phyloP scores from a whole-genome alignment of 495 filamentous ascomycete genomes.

The Penicillium subrubescens region DNA sequence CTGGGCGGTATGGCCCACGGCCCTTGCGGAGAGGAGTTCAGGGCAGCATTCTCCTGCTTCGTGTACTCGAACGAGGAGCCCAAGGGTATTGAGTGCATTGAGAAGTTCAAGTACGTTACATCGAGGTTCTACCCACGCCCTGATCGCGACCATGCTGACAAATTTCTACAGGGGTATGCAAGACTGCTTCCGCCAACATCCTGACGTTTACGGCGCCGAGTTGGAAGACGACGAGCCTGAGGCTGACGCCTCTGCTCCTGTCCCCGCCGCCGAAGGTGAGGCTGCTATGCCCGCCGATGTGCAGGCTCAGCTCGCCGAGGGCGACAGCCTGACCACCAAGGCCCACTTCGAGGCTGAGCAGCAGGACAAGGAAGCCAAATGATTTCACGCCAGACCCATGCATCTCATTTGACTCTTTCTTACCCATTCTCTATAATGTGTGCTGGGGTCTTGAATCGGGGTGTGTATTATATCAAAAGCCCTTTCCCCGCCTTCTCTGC shows the following conservation, averaged over 20 bases:
- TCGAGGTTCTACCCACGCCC: not conserved
- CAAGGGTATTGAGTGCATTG: slow-evolving; percentile 99
- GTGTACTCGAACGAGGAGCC: slow-evolving; percentile 91
- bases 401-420: slow-evolving; percentile 16
- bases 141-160: slow-evolving; percentile 6
- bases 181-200: slow-evolving; percentile 89
- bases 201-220: slow-evolving; percentile 90
- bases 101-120: slow-evolving; percentile 82
- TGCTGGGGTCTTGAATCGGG: slow-evolving; percentile 22
- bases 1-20: slow-evolving; percentile 97
- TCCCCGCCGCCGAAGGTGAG: slow-evolving; percentile 20
- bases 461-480: slow-evolving; percentile 34
- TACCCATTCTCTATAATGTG: slow-evolving; percentile 16
- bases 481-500: slow-evolving; percentile 19
- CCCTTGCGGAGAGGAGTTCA: slow-evolving; percentile 94
- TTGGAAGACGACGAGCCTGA: slow-evolving; percentile 72
- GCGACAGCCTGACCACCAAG: slow-evolving; percentile 52
- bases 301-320: slow-evolving; percentile 37
- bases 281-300: slow-evolving; percentile 20
- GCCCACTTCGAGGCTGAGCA: slow-evolving; percentile 49
- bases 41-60: slow-evolving; percentile 94
- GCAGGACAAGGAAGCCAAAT: slow-evolving; percentile 31
- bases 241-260: slow-evolving; percentile 18
- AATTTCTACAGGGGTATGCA: slow-evolving; percentile 77
- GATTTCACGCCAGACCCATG: slow-evolving; percentile 10